A percentile compares a stretch with the other conserved stretches of the same genome.
phyloP scores from a whole-genome alignment of 1,284 basidiomycete genomes.

The Microbotryum scabiosae region DNA sequence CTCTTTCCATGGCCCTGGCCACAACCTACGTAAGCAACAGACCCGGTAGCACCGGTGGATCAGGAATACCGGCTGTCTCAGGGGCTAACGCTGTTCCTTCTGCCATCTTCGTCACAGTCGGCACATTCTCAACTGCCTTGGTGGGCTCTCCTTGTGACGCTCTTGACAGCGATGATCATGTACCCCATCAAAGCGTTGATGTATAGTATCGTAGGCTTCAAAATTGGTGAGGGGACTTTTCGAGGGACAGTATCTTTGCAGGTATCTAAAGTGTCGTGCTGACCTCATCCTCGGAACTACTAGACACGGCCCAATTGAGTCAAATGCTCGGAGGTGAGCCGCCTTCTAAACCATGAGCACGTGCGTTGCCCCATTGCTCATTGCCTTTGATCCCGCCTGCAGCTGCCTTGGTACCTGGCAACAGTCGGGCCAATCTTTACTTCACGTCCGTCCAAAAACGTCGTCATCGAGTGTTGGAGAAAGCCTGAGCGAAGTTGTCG shows the following conservation, averaged over 20 bases:
- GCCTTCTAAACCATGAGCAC: no score
- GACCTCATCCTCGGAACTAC: no score
- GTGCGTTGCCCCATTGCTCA: no score
- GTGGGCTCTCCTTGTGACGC: constrained; percentile 48
- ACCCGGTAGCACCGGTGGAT: no score
- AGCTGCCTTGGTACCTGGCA: constrained; percentile 54
- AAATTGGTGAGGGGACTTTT: constrained; percentile 27
- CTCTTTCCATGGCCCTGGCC: no score
- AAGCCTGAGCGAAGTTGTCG: no score
- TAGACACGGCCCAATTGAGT: constrained; percentile 44
- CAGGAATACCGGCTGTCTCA: no score
- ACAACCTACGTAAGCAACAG: no score
- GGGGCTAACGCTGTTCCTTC: constrained; percentile 46
- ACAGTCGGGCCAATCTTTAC: constrained; percentile 54
- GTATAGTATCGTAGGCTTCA: constrained; percentile 48
- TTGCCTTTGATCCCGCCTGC: no score
- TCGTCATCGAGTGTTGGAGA: no score
- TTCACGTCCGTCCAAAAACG: constrained; percentile 5
- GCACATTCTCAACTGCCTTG: constrained; percentile 50
- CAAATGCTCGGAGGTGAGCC: constrained; percentile 51
- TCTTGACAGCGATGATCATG: constrained; percentile 49
- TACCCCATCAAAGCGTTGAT: constrained; percentile 52
- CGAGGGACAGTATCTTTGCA: no score
- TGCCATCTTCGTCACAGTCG: constrained; percentile 47
- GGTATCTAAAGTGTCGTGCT: no score